Conservation (phyloP, 2,329 filamentous ascomycete species). For the Ilyonectria destructans region DNA sequence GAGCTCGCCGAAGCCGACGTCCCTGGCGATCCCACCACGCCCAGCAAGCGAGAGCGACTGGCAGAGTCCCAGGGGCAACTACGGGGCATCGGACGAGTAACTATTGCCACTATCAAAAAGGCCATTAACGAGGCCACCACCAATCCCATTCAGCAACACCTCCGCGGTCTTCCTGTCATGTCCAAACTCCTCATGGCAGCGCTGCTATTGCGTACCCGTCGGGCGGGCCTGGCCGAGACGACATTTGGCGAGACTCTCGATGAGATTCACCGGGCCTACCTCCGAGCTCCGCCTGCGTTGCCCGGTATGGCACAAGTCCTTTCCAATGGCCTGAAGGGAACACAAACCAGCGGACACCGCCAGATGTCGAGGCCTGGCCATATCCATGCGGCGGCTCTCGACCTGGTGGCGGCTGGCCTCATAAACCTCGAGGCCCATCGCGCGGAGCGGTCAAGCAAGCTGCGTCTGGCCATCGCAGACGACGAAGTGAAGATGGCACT, state of each 20-base stretch:
- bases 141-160: constrained; percentile 90
- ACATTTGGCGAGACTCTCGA: constrained; percentile 91
- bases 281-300: constrained; percentile 54
- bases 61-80: constrained; percentile 47
- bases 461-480: constrained; percentile 88
- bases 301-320: constrained; percentile 58
- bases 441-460: constrained; percentile 89
- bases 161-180: constrained; percentile 85
- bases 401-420: constrained; percentile 89
- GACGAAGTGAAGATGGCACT: constrained; percentile 93
- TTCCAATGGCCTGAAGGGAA: constrained; percentile 49
- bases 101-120: constrained; percentile 92
- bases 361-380: constrained; percentile 54
- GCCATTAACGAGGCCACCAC: constrained; percentile 97
- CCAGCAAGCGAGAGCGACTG: constrained; percentile 68
- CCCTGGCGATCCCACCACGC: constrained; percentile 69
- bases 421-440: constrained; percentile 86
- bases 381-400: constrained; percentile 82
- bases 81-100: constrained; percentile 74
- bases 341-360: constrained; percentile 49
- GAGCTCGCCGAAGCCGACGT: constrained; percentile 89
- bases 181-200: constrained; percentile 91
- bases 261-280: constrained; percentile 69
- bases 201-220: constrained; percentile 82
- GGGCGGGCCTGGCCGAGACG: constrained; percentile 90